phyloP scores from a whole-genome alignment of 2,329 filamentous ascomycete species.

The Colletotrichum karsti region DNA sequence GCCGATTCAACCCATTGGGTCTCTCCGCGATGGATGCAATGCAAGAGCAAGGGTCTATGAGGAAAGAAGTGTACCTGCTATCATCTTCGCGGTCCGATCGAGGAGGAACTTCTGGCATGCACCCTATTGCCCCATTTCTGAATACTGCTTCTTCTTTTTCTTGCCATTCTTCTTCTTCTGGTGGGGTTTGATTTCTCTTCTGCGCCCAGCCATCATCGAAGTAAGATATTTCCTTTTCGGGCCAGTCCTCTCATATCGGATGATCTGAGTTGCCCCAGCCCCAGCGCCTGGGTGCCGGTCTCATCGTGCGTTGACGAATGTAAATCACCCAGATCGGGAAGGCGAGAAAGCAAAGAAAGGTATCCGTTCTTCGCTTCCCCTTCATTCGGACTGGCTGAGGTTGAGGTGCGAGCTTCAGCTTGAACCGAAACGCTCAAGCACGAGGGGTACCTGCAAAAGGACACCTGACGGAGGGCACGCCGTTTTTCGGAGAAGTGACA shows the following conservation, averaged over 20 bases:
- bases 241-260: background rate
- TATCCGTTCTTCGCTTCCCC: background rate
- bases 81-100: background rate
- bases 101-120: too few relatives aligned
- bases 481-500: slow-evolving; percentile 6
- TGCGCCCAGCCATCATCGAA: background rate
- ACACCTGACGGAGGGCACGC: background rate
- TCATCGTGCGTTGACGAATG: background rate
- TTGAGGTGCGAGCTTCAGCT: background rate
- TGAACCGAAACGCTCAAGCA: background rate
- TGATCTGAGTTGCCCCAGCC: slow-evolving; percentile 2
- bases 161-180: too few relatives aligned
- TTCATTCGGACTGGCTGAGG: background rate
- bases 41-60: slow-evolving; percentile 1
- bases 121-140: too few relatives aligned
- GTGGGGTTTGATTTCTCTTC: background rate
- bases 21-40: background rate
- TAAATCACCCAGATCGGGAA: background rate
- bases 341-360: background rate
- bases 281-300: background rate
- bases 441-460: background rate
- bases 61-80: background rate
- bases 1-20: background rate
- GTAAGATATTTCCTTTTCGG: background rate
- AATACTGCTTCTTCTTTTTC: too few relatives aligned